Evolutionary conservation across 2,329 filamentous ascomycete species (phyloP), one percentile per base, ranked within the genome.

Genomic region (Cadophora gregata): DNA sequence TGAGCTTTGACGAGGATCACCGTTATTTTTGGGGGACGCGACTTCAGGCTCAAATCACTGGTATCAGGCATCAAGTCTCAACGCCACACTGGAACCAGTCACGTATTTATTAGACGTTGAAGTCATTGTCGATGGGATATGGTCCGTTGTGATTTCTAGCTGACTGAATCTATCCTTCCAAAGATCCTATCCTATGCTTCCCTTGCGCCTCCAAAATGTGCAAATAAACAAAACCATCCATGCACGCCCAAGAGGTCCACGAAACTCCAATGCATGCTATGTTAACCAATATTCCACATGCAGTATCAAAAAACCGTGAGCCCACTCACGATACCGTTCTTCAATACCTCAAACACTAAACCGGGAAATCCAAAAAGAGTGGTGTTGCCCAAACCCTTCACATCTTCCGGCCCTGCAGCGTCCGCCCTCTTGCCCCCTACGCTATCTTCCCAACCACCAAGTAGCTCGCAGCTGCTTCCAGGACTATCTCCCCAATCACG

Each of bases 281-380:
- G 31, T 38, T 24, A 50, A 59, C 4, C 29, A 45, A 59, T 51
- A 55, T 47, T 31, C 55, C 42, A 59, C 51, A 64, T 66, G 55
- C 55, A 63, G 45, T 42, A 33, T 76, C 65, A 97, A 81, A 94
- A 97, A 27, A 97, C 89, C 10, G 95, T 98, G 77, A 98, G 83
- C 29, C 92, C 91, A 78, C 93, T 96, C 27, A 99, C 92, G 68
- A 88, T 90, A 4, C 92, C 93, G 76, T 97, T 97, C 87, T 92
- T 94, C 78, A 98, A 80, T 31, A 99, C 95, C 80, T 99, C 96
- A 81, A 99, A 98, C 56, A 97, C 88, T 78, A 98, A 81, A 0
- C 96, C 95, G 0, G 96, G 95, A 75, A 97, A 97, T 1, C 95
- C 94, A 80, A 93, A 98, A 31, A 99, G 80, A 69, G 94, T 95